These are phyloP conservation scores for Beta corolliflora DNA, from an alignment of 179 eudicot genomes.

Conservation along the genomic window DNA sequence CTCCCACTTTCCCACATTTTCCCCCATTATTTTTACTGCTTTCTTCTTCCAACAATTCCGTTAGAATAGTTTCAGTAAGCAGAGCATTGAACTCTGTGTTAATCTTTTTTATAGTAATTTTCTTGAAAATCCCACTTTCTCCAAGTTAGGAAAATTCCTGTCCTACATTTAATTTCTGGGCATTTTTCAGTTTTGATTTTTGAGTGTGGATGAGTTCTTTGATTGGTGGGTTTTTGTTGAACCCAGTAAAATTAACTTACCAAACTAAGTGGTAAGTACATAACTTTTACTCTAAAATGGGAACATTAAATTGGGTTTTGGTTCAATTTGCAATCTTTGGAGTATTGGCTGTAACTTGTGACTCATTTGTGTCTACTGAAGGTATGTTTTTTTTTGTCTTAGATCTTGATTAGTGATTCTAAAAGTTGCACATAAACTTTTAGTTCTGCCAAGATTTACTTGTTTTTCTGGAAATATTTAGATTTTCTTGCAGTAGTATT, in stretches of 20 bases:
- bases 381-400: constrained; percentile 38
- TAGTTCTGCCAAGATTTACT: constrained; percentile 12
- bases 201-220: constrained; percentile 36
- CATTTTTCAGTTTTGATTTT: background rate
- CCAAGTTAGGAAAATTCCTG: constrained; percentile 25
- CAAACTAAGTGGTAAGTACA: background rate
- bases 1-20: background rate
- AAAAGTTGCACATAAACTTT: background rate
- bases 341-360: constrained; percentile 36
- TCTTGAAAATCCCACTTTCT: constrained; percentile 33
- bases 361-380: constrained; percentile 60
- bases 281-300: constrained; percentile 36
- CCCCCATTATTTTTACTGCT: background rate
- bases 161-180: background rate
- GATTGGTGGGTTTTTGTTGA: constrained; percentile 27
- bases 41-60: background rate
- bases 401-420: constrained; percentile 39
- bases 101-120: background rate
- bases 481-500: background rate
- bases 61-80: background rate
- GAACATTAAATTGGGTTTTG: constrained; percentile 38
- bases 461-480: background rate
- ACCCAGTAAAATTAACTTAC: background rate
- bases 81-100: constrained; percentile 18
- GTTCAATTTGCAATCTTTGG: constrained; percentile 46